A percentile compares a stretch with the other conserved stretches of the same genome.
These are phyloP conservation scores for Pneumocystis canis DNA, from an alignment of 1,139 yeast species.

Conservation along the genomic window DNA sequence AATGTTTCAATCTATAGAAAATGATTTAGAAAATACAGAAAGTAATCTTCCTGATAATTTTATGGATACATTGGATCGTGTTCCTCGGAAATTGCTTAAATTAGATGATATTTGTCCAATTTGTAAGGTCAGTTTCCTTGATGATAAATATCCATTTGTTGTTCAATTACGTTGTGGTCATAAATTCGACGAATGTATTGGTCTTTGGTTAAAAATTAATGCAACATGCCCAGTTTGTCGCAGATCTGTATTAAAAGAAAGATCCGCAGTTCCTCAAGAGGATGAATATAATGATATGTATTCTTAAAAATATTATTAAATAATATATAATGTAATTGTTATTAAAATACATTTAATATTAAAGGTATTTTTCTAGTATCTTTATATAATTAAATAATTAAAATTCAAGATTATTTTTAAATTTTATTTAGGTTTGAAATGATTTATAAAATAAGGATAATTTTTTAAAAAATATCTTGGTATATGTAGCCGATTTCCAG, in stretches of 20 bases:
- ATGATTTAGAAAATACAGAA: background rate
- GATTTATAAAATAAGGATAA: background rate
- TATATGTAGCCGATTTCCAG: slow-evolving; percentile 52
- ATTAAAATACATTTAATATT: background rate
- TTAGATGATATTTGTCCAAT: background rate
- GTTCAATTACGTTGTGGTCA: background rate
- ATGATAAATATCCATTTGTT: background rate
- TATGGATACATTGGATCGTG: background rate
- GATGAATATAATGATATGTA: background rate
- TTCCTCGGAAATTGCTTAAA: background rate
- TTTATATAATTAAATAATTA: background rate
- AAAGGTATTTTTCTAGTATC: background rate
- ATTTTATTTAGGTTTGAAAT: background rate
- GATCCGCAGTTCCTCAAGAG: background rate
- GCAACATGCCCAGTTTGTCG: background rate
- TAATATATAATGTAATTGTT: too few species aligned
- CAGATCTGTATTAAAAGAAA: background rate
- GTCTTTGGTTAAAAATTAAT: background rate
- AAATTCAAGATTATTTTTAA: background rate
- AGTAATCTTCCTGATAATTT: background rate
- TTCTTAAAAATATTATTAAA: background rate
- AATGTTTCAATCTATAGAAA: background rate
- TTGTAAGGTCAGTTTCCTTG: background rate
- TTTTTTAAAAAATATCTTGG: slow-evolving; percentile 28
- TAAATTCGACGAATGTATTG: background rate